phyloP scores from a whole-genome alignment of 345 rosid species.

The Salix exigua region DNA sequence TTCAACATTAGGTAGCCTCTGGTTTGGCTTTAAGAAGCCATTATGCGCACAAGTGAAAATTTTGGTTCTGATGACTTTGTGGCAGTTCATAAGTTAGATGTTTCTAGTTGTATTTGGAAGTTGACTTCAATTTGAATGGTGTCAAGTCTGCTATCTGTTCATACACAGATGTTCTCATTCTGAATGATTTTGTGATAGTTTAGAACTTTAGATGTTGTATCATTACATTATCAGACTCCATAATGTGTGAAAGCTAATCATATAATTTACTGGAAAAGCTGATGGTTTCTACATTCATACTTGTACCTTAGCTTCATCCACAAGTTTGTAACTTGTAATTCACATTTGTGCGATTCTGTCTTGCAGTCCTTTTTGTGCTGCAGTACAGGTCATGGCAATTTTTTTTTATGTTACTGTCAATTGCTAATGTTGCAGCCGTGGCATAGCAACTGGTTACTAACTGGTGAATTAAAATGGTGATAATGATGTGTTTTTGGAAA shows the following conservation, averaged over 20 bases:
- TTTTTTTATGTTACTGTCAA: neutral
- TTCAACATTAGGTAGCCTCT: neutral
- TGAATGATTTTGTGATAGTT: too few relatives aligned
- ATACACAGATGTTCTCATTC: too few relatives aligned
- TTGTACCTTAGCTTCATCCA: too few relatives aligned
- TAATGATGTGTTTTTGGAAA: conserved; percentile 12
- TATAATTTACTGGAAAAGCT: neutral
- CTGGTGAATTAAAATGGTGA: conserved; percentile 8
- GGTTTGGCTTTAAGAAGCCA: neutral
- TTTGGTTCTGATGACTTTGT: neutral
- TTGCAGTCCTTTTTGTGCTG: neutral
- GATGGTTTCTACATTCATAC: neutral
- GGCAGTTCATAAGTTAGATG: neutral
- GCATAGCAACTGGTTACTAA: neutral
- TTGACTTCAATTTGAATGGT: too few relatives aligned
- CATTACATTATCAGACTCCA: neutral
- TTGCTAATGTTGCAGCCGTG: neutral
- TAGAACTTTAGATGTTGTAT: neutral
- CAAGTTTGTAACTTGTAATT: neutral
- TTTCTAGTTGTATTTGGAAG: too few relatives aligned
- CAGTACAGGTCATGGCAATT: neutral
- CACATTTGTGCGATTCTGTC: neutral
- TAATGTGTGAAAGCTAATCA: neutral
- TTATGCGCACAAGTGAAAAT: neutral
- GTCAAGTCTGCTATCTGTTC: too few relatives aligned